Base-by-base conservation (phyloP, 352 stramenopile genomes). In the Phytopythium boreale region DNA sequence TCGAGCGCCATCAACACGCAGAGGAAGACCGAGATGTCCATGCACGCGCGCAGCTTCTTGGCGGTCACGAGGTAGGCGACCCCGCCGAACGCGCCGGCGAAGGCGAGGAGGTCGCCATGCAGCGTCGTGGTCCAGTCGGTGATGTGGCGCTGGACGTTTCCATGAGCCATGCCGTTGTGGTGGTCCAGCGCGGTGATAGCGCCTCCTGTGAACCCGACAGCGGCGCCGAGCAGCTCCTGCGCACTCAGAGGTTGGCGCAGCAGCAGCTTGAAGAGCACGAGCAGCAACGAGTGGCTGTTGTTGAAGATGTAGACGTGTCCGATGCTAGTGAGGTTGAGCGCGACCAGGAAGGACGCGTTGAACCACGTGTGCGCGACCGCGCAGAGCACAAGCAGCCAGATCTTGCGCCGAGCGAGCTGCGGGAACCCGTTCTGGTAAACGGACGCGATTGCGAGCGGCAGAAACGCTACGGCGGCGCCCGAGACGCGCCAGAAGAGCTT, bases 401-500 rank as follows among this genome's bases (percentile, higher is more conserved):
- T 27, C 29, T 64, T 68, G 46, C 68, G 70, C 10, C 29, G 52
- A n/a, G 51, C 20, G 17, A 77, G 55, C 8, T 24, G 50, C 6
- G 67, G 72, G 2, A 77, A 27, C 8, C 72, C 69, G 17, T 67
- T 50, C 11, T 68, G 62, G 49, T 64, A 66, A n/a, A 80, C 55
- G 0, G 68, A 79, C 15, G 67, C 20, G 11, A 56, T 19, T 1
- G 77, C 72, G 24, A 82, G 61, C 8, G 70, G 67, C 6, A 71
- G 53, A 41, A 86, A 79, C 22, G 72, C 59, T 6, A 81, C 19
- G 3, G 76, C 72, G 2, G 78, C 75, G 12, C 79, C 79, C 22
- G 71, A 71, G 52, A 82, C 62, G 37, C 79, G 76, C 79, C 79
- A 88, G 41, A 88, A 84, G 19, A 88, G 68, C 57, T 81, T 80